phyloP scores from a whole-genome alignment of 225 moss, liverwort and hornwort species.

The Rhytidiadelphus loreus region DNA sequence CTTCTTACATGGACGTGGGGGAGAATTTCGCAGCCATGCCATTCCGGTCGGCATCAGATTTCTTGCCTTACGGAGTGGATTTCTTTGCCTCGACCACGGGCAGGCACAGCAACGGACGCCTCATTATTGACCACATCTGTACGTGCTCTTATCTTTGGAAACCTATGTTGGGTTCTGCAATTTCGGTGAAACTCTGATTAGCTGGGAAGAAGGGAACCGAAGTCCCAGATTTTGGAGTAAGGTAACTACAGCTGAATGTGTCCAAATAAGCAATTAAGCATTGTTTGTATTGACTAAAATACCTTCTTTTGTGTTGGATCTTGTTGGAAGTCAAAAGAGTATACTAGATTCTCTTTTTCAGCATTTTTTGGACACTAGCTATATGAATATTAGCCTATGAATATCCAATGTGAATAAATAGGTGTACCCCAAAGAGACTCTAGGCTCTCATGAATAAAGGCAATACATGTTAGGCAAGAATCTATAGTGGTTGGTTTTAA shows the following conservation, averaged over 20 bases:
- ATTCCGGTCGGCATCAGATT: not conserved
- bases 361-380: not conserved
- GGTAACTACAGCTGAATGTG: not conserved
- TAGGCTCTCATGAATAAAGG: not conserved
- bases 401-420: not conserved
- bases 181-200: not conserved
- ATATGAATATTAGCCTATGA: too few relatives aligned
- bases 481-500: accelerated
- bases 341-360: not conserved
- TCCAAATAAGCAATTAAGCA: not conserved
- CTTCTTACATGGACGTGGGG: constrained; percentile 43
- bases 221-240: not conserved
- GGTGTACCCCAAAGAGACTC: accelerated
- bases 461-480: not conserved
- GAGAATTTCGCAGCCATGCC: constrained; percentile 39
- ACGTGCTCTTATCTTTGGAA: not conserved
- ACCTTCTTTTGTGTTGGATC: not conserved
- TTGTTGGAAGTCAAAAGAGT: not conserved
- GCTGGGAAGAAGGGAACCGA: not conserved
- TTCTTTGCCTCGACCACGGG: constrained; percentile 7
- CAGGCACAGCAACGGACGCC: constrained; percentile 42
- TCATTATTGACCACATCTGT: constrained; percentile 30
- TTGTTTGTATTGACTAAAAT: not conserved
- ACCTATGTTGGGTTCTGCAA: too few relatives aligned
- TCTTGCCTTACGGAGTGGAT: constrained; percentile 25